phyloP scores from a whole-genome alignment of 495 filamentous ascomycete genomes.

The Tuber indicum region DNA sequence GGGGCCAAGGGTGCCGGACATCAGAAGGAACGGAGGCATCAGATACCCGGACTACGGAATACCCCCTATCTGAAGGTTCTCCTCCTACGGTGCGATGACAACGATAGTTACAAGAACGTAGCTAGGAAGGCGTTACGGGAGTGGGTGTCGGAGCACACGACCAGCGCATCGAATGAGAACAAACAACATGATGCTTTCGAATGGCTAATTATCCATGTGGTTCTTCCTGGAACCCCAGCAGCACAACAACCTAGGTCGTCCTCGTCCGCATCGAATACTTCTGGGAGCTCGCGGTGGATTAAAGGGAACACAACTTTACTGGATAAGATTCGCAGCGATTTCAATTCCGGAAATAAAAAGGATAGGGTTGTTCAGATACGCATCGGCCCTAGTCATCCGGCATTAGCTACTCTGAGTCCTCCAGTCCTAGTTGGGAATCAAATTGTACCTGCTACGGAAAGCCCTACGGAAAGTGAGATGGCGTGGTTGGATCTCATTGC shows the following conservation, averaged over 20 bases:
- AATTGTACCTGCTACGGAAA: slow-evolving; percentile 49
- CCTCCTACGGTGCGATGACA: slow-evolving; percentile 85
- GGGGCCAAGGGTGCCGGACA: slow-evolving; percentile 21
- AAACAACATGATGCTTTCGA: slow-evolving; percentile 94
- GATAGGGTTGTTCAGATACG: slow-evolving; percentile 84
- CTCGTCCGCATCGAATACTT: slow-evolving; percentile 42
- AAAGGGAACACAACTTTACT: slow-evolving; percentile 71
- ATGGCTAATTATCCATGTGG: slow-evolving; percentile 90
- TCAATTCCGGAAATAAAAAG: slow-evolving; percentile 68
- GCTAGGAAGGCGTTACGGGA: slow-evolving; percentile 73
- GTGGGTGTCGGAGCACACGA: slow-evolving; percentile 76
- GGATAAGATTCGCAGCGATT: slow-evolving; percentile 86
- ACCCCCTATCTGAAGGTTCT: slow-evolving; percentile 92
- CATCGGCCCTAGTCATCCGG: slow-evolving; percentile 50
- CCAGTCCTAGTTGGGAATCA: slow-evolving; percentile 40
- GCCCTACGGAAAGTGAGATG: slow-evolving; percentile 60
- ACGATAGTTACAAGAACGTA: slow-evolving; percentile 78
- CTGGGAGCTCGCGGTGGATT: slow-evolving; percentile 62
- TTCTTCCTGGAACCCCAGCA: slow-evolving; percentile 70
- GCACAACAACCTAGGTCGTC: slow-evolving; percentile 60
- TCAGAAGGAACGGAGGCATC: slow-evolving; percentile 67
- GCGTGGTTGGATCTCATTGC: slow-evolving; percentile 75
- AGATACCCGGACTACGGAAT: slow-evolving; percentile 87
- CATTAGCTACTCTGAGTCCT: slow-evolving; percentile 37
- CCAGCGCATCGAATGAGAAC: slow-evolving; percentile 44